These are phyloP conservation scores for Saccharomycopsis oosterbeekiorum DNA, from an alignment of 805 yeast species.

Conservation along the genomic window DNA sequence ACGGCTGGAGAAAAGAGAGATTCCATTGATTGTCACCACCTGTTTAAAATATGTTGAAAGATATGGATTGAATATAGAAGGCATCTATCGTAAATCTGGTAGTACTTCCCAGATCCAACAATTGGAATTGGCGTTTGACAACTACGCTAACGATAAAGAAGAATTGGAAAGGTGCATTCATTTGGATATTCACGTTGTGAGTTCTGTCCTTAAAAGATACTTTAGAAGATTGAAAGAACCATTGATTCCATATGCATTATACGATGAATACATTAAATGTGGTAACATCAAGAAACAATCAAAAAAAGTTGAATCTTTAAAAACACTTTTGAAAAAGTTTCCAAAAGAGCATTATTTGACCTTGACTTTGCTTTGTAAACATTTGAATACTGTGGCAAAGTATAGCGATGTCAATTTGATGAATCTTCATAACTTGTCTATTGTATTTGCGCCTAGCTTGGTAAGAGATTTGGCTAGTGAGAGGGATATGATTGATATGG, in stretches of 20 bases:
- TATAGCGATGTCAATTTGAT: constrained; percentile 57
- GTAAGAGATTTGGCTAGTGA: constrained; percentile 72
- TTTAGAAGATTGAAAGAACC: constrained; percentile 80
- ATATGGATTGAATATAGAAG: constrained; percentile 71
- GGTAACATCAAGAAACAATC: constrained; percentile 26
- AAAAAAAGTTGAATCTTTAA: constrained; percentile 35
- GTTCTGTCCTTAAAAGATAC: constrained; percentile 81
- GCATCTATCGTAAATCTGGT: constrained; percentile 86
- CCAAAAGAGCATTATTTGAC: constrained; percentile 62
- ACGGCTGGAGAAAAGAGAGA: constrained; percentile 44
- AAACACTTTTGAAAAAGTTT: constrained; percentile 36
- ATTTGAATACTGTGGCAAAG: constrained; percentile 50
- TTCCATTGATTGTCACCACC: constrained; percentile 64
- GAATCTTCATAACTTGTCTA: constrained; percentile 74
- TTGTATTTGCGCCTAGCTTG: constrained; percentile 91
- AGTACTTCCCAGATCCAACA: constrained; percentile 53
- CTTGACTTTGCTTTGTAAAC: constrained; percentile 48
- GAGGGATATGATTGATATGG: constrained; percentile 78
- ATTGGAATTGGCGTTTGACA: constrained; percentile 26
- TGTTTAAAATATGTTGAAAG: constrained; percentile 72
- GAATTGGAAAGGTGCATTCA: constrained; percentile 30
- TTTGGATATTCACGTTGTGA: constrained; percentile 72
- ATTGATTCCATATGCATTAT: constrained; percentile 58
- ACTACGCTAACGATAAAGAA: constrained; percentile 24
- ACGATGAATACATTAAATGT: constrained; percentile 55